These are phyloP conservation scores for Sorghum bicolor DNA, from an alignment of 176 grass and related monocot genomes.

Conservation along the genomic window Sorghum_bicolor_NCBIv3 NC_012872.2:70790001-70790500, in stretches of 20 bases:
- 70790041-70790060: constrained; percentile 49
- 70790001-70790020: background rate
- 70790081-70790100: constrained; percentile 38
- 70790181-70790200: constrained; percentile 34
- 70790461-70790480: background rate
- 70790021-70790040: constrained; percentile 7
- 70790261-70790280: constrained; percentile 50
- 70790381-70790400: constrained; percentile 53
- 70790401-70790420: constrained; percentile 89
- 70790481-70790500: background rate
- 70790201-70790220: constrained; percentile 30
- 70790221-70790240: constrained; percentile 32
- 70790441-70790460: background rate
- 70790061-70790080: constrained; percentile 32
- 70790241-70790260: constrained; percentile 37
- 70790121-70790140: constrained; percentile 8
- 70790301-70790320: constrained; percentile 42
- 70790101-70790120: constrained; percentile 36
- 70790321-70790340: constrained; percentile 33
- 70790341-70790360: constrained; percentile 61
- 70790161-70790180: constrained; percentile 28
- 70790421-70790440: constrained; percentile 63
- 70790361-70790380: constrained; percentile 51
- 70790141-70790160: constrained; percentile 21
- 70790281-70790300: constrained; percentile 9